These are phyloP conservation scores for Kodamaea anthophila DNA, from an alignment of 1,139 yeast genomes.

Conservation along the genomic window DNA sequence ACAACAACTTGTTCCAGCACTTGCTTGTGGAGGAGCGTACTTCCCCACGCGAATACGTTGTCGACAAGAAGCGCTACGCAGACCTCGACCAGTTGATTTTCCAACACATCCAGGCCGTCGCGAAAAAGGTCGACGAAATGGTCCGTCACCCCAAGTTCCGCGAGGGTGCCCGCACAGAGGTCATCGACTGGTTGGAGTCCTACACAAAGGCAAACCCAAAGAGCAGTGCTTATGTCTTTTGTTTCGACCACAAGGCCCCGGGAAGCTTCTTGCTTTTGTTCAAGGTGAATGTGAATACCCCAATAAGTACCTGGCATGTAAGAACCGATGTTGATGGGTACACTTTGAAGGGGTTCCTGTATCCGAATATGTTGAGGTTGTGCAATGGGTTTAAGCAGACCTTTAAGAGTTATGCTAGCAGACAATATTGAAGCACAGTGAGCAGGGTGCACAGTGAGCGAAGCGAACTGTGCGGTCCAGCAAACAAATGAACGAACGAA, in stretches of 20 bases:
- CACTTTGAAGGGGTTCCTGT: conserved; percentile 68
- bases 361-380: conserved; percentile 79
- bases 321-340: conserved; percentile 84
- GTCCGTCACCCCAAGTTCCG: conserved; percentile 83
- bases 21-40: conserved; percentile 73
- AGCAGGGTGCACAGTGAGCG: too few species aligned
- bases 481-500: too few species aligned
- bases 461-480: too few species aligned
- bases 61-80: conserved; percentile 65
- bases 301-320: conserved; percentile 83
- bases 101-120: conserved; percentile 81
- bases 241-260: conserved; percentile 85
- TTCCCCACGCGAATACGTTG: conserved; percentile 49
- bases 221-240: conserved; percentile 86
- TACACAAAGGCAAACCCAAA: conserved; percentile 89
- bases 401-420: conserved; percentile 28
- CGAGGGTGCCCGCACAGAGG: conserved; percentile 73
- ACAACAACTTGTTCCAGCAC: conserved; percentile 86
- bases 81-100: conserved; percentile 93
- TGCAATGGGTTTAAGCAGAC: conserved; percentile 89
- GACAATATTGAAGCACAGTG: too few species aligned
- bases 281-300: conserved; percentile 67
- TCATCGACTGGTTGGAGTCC: conserved; percentile 80
- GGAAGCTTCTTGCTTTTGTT: conserved; percentile 87
- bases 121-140: conserved; percentile 80